Conservation (phyloP, 1,284 basidiomycete genomes). For the Ceratobasidium sp. region DNA sequence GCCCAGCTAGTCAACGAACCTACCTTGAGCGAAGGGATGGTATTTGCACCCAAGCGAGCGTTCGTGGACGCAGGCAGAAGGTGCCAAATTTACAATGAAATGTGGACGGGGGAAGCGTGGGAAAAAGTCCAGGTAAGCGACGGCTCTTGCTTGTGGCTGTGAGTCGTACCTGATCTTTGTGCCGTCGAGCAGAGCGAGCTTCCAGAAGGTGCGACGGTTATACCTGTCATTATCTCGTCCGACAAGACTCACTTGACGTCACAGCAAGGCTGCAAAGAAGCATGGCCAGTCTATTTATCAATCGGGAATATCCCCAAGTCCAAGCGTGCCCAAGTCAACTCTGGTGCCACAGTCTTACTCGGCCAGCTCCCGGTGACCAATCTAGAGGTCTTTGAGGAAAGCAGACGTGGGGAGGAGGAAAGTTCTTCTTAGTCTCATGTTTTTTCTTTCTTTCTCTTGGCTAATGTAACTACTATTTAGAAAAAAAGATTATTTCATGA, state of each 20-base stretch:
- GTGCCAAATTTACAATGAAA: conserved; percentile 9
- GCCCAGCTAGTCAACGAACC: conserved; percentile 9
- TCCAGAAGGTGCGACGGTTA: conserved; percentile 36
- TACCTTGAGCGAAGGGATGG: neutral
- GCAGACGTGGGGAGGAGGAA: neutral
- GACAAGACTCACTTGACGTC: conserved; percentile 42
- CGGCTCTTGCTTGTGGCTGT: neutral
- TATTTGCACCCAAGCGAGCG: conserved; percentile 15
- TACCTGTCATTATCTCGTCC: conserved; percentile 40
- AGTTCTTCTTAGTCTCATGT: too few species aligned
- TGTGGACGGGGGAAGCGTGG: conserved; percentile 35
- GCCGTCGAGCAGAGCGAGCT: conserved; percentile 38
- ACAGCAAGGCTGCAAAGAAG: conserved; percentile 32
- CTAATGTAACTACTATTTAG: too few species aligned
- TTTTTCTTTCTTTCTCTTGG: too few species aligned
- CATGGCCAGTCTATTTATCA: conserved; percentile 42
- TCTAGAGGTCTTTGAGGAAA: neutral
- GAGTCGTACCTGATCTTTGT: neutral
- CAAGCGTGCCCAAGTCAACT: neutral
- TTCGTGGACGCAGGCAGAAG: conserved; percentile 10
- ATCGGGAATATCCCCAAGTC: conserved; percentile 37
- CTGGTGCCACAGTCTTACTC: neutral
- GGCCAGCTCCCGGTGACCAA: neutral
- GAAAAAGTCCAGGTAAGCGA: conserved; percentile 29
- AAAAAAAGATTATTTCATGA: conserved; percentile 18